These are phyloP conservation scores for Dissophora ornata DNA, from an alignment of 192 early-diverging fungal species.

Conservation along the genomic window DNA sequence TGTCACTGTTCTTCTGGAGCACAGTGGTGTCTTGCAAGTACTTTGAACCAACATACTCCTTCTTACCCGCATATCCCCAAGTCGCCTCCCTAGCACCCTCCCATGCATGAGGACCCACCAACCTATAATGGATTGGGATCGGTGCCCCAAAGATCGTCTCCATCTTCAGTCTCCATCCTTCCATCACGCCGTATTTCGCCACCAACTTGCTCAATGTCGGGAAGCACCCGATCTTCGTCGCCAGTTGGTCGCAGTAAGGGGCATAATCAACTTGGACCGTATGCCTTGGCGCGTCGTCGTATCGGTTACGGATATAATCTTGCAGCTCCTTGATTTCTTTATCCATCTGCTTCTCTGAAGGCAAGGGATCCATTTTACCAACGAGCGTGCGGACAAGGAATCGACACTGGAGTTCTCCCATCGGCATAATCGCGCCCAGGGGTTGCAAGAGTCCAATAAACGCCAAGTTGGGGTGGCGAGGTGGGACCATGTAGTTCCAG, in stretches of 20 bases:
- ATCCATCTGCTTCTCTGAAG: conserved; percentile 59
- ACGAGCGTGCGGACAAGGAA: conserved; percentile 59
- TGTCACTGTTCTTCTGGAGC: background rate
- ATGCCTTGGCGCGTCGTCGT: conserved; percentile 56
- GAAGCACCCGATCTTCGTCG: conserved; percentile 57
- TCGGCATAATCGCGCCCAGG: conserved; percentile 64
- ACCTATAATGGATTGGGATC: conserved; percentile 44
- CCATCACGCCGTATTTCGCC: conserved; percentile 27
- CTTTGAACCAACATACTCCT: conserved; percentile 2
- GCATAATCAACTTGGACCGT: conserved; percentile 64
- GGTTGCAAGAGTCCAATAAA: conserved; percentile 69
- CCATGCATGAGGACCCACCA: conserved; percentile 53
- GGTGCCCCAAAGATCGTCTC: conserved; percentile 42
- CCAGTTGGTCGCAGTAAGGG: conserved; percentile 60
- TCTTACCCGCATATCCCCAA: conserved; percentile 25
- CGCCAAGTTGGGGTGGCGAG: conserved; percentile 62
- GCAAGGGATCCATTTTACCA: conserved; percentile 46
- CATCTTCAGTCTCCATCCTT: conserved; percentile 8
- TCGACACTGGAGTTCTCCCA: conserved; percentile 66
- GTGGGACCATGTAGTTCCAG: conserved; percentile 69
- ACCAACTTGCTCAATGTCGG: conserved; percentile 54
- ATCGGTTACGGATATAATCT: conserved; percentile 15
- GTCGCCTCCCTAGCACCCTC: conserved; percentile 14
- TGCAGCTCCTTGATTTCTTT: conserved; percentile 48
- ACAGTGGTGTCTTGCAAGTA: conserved; percentile 17